These are phyloP conservation scores for Sphaerulina populicola DNA, from an alignment of 2,329 filamentous ascomycete genomes.

Conservation along the genomic window DNA sequence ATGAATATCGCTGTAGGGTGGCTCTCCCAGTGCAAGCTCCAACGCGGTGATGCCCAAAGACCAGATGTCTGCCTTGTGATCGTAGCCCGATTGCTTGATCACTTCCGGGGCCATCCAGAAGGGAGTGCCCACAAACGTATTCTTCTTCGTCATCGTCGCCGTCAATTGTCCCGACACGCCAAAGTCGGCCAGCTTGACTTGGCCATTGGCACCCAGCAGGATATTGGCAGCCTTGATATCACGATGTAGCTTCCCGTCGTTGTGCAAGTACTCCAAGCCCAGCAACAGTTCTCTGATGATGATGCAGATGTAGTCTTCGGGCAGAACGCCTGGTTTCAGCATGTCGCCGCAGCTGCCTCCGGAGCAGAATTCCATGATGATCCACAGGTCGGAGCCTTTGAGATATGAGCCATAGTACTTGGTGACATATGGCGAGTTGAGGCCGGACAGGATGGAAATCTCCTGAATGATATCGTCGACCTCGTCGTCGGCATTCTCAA, in stretches of 20 bases:
- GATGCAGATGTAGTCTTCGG: constrained; percentile 94
- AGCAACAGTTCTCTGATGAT: constrained; percentile 83
- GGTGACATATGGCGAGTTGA: constrained; percentile 92
- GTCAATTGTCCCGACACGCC: constrained; percentile 93
- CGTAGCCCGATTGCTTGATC: constrained; percentile 96
- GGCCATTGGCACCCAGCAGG: constrained; percentile 76
- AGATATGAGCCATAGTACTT: constrained; percentile 97
- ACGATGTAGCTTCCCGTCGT: constrained; percentile 89
- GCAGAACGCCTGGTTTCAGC: constrained; percentile 84
- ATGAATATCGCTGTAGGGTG: constrained; percentile 91
- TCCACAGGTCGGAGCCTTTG: constrained; percentile 94
- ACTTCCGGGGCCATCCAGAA: constrained; percentile 99
- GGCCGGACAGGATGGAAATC: constrained; percentile 91
- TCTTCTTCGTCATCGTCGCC: constrained; percentile 99
- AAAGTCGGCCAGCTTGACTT: constrained; percentile 96
- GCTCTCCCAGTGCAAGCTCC: constrained; percentile 83
- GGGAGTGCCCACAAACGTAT: constrained; percentile 94
- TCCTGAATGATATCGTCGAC: constrained; percentile 99
- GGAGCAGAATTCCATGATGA: constrained; percentile 98
- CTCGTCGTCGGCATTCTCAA: constrained; percentile 97
- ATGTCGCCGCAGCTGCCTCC: constrained; percentile 93
- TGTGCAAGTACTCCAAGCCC: constrained; percentile 85
- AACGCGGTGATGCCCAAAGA: constrained; percentile 90
- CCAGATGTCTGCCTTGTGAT: constrained; percentile 97
- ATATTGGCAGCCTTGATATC: constrained; percentile 99